phyloP scores from a whole-genome alignment of 164 flowering plant species.

The Dillenia turbinata region DNA sequence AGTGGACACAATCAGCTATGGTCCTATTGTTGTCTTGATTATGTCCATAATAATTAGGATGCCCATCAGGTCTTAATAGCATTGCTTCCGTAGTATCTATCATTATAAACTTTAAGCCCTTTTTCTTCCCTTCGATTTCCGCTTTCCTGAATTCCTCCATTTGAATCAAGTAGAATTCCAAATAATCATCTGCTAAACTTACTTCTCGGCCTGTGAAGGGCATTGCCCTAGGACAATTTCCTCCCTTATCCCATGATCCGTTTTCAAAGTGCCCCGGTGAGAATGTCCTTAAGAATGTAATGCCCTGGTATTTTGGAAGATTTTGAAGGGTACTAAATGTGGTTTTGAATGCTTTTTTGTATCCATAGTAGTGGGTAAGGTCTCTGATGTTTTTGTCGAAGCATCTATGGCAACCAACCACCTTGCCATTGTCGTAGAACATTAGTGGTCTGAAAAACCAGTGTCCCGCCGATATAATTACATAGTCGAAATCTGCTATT shows the following conservation, averaged over 20 bases:
- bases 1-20: conserved; percentile 47
- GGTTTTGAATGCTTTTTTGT: conserved; percentile 29
- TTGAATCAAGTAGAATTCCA: conserved; percentile 33
- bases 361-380: too few relatives aligned
- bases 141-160: conserved; percentile 37
- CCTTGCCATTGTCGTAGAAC: conserved; percentile 16
- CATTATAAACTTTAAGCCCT: conserved; percentile 29
- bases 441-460: conserved; percentile 47
- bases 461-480: conserved; percentile 43
- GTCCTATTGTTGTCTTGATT: conserved; percentile 18
- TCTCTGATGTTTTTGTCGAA: conserved; percentile 3
- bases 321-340: conserved; percentile 21
- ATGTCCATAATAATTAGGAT: conserved; percentile 38
- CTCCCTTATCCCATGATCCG: conserved; percentile 49
- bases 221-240: conserved; percentile 34
- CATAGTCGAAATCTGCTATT: conserved; percentile 24
- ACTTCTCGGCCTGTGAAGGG: conserved; percentile 27
- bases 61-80: conserved; percentile 58
- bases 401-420: conserved; percentile 17
- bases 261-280: conserved; percentile 48
- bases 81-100: conserved; percentile 35
- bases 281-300: conserved; percentile 35
- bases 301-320: conserved; percentile 28
- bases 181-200: conserved; percentile 15
- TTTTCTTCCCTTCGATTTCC: conserved; percentile 19